A percentile compares a stretch with the other conserved stretches of the same genome.
Conservation (phyloP, 2,329 filamentous ascomycete species). For the Blumeria graminis region DNA sequence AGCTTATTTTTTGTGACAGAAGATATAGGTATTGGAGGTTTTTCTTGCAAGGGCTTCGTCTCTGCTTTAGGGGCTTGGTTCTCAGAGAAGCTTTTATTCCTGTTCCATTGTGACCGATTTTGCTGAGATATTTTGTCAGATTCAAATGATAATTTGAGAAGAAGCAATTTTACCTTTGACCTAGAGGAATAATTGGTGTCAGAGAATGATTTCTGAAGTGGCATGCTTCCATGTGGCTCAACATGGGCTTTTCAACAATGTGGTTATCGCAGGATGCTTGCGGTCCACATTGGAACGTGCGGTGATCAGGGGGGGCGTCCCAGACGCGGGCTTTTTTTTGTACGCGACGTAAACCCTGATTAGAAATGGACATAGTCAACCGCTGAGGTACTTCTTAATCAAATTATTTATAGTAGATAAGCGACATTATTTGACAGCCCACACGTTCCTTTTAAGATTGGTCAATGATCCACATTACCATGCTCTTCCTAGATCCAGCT, state of each 20-base stretch:
- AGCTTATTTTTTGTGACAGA: conserved; percentile 36
- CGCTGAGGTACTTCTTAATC: no score
- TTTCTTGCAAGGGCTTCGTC: conserved; percentile 11
- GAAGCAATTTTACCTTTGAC: conserved; percentile 7
- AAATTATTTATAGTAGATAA: no score
- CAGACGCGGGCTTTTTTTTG: neutral
- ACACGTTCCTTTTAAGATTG: no score
- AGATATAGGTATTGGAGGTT: conserved; percentile 18
- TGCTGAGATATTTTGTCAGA: conserved; percentile 5
- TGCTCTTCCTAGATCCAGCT: no score
- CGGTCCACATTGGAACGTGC: neutral
- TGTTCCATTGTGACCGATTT: conserved; percentile 10
- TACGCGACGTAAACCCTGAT: conserved; percentile 1
- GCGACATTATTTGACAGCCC: no score
- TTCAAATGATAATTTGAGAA: neutral
- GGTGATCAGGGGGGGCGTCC: no score
- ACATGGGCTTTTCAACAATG: no score
- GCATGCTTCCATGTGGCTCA: conserved; percentile 9
- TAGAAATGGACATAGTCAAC: no score
- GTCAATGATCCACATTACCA: no score
- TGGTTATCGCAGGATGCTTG: no score
- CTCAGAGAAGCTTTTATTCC: conserved; percentile 14
- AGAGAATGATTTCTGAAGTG: conserved; percentile 17
- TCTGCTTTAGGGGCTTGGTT: conserved; percentile 5
- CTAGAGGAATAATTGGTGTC: conserved; percentile 15